phyloP scores from a whole-genome alignment of 176 grass and related monocot species.

The Tillandsia leiboldiana region DNA sequence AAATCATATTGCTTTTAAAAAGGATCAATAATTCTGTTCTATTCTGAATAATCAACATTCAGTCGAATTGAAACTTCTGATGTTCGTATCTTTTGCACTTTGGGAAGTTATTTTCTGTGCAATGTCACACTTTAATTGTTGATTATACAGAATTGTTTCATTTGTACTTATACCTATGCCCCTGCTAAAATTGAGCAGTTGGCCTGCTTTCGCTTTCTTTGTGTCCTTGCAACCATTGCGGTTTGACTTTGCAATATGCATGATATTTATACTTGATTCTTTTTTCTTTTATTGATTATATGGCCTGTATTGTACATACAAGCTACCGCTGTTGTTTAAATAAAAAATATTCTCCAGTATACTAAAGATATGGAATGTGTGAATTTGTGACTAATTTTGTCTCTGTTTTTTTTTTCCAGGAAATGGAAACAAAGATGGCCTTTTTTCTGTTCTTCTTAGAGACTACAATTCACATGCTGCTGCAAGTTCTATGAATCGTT shows the following conservation, averaged over 20 bases:
- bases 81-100: not conserved
- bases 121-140: not conserved
- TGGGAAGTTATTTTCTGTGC: not conserved
- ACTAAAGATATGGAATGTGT: conserved; percentile 20
- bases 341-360: not conserved
- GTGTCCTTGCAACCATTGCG: not conserved
- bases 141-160: not conserved
- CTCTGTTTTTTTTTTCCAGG: conserved; percentile 49
- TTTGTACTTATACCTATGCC: not conserved
- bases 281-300: not conserved
- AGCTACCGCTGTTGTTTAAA: not conserved
- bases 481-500: conserved; percentile 96
- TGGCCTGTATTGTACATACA: not conserved
- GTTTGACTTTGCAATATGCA: not conserved
- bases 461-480: conserved; percentile 99
- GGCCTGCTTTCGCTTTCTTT: not conserved
- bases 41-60: not conserved
- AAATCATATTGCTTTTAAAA: not conserved
- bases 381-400: not conserved
- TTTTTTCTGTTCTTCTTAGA: conserved; percentile 87
- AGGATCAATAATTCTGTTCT: not conserved
- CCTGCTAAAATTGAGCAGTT: not conserved
- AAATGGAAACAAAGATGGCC: conserved; percentile 84
- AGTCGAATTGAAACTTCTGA: not conserved
- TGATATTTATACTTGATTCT: not conserved